Conservation (phyloP, 2,329 filamentous ascomycete genomes). For the Neofusicoccum laricinum region DNA sequence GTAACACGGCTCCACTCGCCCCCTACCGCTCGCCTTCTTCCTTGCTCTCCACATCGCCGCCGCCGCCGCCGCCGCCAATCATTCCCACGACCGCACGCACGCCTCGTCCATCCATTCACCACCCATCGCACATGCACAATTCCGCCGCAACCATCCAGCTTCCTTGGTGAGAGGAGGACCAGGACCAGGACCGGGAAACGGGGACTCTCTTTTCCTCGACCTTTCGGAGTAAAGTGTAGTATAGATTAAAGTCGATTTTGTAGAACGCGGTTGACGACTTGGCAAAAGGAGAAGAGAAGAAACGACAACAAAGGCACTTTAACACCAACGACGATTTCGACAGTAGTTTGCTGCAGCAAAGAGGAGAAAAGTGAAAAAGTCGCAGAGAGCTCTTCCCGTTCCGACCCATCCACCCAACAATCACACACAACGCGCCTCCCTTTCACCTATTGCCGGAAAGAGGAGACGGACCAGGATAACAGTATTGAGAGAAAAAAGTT, state of each 20-base stretch:
- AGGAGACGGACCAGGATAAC: background rate
- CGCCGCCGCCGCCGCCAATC: too few relatives aligned
- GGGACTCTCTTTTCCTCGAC: background rate
- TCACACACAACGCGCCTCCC: background rate
- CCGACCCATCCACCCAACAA: background rate
- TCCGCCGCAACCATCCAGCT: background rate
- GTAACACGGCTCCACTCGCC: too few relatives aligned
- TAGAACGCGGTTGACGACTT: background rate
- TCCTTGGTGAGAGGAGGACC: background rate
- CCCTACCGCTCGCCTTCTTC: too few relatives aligned
- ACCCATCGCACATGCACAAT: too few relatives aligned
- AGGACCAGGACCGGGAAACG: background rate
- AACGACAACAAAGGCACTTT: background rate
- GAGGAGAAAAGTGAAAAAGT: background rate
- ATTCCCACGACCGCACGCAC: too few relatives aligned
- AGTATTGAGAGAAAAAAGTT: conserved; percentile 4
- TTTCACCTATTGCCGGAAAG: background rate
- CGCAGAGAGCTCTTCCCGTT: background rate
- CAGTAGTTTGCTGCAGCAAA: background rate
- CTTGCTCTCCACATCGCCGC: too few relatives aligned
- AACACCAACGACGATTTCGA: background rate
- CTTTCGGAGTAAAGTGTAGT: conserved; percentile 1
- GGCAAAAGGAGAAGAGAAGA: background rate
- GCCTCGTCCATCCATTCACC: too few relatives aligned
- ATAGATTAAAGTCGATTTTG: conserved; percentile 15